Evolutionary conservation across 73 alveolate genomes (phyloP).

Genomic region (Stentor coeruleus): DNA sequence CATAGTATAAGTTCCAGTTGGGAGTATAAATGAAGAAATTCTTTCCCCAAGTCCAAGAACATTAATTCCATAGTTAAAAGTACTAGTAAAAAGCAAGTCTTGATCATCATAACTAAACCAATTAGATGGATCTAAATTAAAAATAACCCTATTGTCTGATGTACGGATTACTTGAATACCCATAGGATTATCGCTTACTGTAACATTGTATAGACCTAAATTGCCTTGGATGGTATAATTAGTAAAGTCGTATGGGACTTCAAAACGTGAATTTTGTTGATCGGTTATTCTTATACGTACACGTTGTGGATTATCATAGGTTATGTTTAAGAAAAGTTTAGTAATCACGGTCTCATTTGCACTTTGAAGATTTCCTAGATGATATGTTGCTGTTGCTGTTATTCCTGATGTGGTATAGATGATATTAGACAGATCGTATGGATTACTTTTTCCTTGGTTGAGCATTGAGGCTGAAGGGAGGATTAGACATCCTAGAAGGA

Average conservation of each 20-base stretch:
- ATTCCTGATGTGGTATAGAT: background rate
- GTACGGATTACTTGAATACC: background rate
- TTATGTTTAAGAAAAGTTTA: background rate
- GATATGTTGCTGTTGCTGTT: background rate
- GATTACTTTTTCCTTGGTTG: background rate
- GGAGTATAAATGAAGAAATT: background rate
- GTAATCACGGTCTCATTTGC: background rate
- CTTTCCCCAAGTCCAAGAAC: slow-evolving; percentile 27
- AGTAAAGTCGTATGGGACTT: background rate
- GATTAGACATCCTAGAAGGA: background rate
- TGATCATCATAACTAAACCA: slow-evolving; percentile 13
- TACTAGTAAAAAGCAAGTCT: background rate
- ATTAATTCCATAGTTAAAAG: background rate
- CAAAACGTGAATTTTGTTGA: background rate
- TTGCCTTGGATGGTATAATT: background rate
- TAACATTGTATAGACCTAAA: slow-evolving; percentile 9
- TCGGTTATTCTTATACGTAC: background rate
- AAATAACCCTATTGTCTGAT: slow-evolving; percentile 9
- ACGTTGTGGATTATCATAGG: background rate
- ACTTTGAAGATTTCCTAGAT: background rate
- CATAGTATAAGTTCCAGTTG: slow-evolving; percentile 20
- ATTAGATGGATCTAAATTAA: background rate
- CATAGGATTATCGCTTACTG: background rate
- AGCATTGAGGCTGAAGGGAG: background rate
- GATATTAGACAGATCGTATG: background rate